These are phyloP conservation scores for Sclerospora graminicola DNA, from an alignment of 352 stramenopile species.

Conservation along the genomic window DNA sequence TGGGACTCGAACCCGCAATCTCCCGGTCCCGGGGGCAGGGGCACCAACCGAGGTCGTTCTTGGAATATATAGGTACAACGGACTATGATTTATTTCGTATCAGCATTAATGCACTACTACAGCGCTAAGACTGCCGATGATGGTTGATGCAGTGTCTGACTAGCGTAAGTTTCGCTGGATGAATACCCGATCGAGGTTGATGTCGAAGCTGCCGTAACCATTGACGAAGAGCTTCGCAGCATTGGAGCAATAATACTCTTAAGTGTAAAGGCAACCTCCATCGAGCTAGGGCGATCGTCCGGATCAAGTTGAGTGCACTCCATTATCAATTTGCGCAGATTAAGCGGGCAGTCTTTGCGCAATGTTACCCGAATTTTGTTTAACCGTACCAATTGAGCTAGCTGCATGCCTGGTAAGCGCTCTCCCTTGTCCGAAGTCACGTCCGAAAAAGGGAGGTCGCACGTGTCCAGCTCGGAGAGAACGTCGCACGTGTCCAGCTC, in stretches of 20 bases:
- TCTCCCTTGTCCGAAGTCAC: slow-evolving; percentile 36
- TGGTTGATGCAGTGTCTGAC: no score
- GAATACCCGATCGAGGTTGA: slow-evolving; percentile 3
- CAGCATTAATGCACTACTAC: no score
- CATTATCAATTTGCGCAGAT: slow-evolving; percentile 37
- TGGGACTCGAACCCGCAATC: no score
- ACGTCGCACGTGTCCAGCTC: slow-evolving; percentile 80
- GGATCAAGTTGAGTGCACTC: slow-evolving; percentile 60
- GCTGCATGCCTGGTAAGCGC: slow-evolving; percentile 55
- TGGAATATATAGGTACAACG: no score
- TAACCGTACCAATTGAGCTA: slow-evolving; percentile 48
- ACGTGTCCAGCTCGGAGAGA: slow-evolving; percentile 70
- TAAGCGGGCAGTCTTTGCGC: slow-evolving; percentile 45
- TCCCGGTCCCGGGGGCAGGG: no score
- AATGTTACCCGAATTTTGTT: slow-evolving; percentile 43
- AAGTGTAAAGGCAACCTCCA: slow-evolving; percentile 64
- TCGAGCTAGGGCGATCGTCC: slow-evolving; percentile 46
- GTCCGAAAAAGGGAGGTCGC: slow-evolving; percentile 40
- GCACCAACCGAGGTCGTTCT: no score
- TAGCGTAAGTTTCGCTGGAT: slow-evolving; percentile 9
- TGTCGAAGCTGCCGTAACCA: slow-evolving; percentile 12
- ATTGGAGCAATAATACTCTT: slow-evolving; percentile 60
- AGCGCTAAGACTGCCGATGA: no score
- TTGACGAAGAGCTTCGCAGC: slow-evolving; percentile 23
- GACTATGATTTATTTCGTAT: no score